Base-by-base conservation (phyloP, 2,329 filamentous ascomycete species). In the Parascedosporium putredinis region DNA sequence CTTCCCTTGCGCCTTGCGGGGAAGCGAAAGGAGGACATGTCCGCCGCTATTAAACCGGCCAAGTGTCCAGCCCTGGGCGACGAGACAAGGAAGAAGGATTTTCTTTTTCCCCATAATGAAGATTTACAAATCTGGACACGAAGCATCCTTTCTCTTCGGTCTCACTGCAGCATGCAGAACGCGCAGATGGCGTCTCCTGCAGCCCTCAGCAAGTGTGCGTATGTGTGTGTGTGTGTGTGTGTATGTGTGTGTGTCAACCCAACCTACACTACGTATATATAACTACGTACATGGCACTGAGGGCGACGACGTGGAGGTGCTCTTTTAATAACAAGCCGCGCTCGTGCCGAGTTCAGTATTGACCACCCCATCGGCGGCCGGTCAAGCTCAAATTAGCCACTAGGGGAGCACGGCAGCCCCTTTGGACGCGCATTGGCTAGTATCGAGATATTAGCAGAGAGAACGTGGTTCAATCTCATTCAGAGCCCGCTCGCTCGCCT, bases 341-440 rank as follows among this genome's bases (percentile, higher is more conserved):
- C 36, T 40, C 36, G 36, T 40, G 36, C 36, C 36, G 36, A 40
- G 36, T n/a, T n/a, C n/a, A n/a, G n/a, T n/a, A n/a, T n/a, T 40
- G 36, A 20, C 36, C 36, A 9, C 36, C 36, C 9, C 16, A n/a
- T n/a, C 33, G 14, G 16, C 36, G 36, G 18, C 36, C n/a, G 18
- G 36, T 40, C 33, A 10, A 20, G 36, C 18, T 40, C 36, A 40
- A 40, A 40, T 40, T 40, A 40, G 36, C n/a, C n/a, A n/a, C n/a
- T n/a, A 40, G 36, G 36, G 36, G 9, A 40, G 22, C 18, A 40
- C 18, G n/a, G 16, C 9, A 20, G 22, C n/a, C 12, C n/a, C 1
- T 4, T 18, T 40, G 36, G 18, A 20, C 36, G 16, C n/a, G 22
- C 12, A 18, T 40, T 40, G 36, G 36, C 36, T 6, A 40, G 36